Evolutionary conservation across 129 eudicot species (phyloP).

Genomic region (Mikania micrantha): DNA sequence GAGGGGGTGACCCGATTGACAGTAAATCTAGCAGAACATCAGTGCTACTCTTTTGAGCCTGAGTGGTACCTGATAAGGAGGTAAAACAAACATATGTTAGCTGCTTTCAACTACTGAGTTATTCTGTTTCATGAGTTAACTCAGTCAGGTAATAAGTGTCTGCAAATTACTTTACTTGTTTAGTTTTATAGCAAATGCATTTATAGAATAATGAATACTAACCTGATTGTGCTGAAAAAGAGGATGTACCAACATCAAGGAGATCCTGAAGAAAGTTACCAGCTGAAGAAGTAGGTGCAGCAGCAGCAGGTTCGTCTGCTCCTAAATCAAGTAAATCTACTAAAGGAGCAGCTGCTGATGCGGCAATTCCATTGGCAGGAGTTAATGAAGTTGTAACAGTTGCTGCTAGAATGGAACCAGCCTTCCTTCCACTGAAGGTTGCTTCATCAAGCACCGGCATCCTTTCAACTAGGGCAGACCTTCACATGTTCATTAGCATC

Average conservation of each 20-base stretch:
- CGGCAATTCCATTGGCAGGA: slow-evolving; percentile 69
- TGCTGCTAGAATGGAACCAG: slow-evolving; percentile 60
- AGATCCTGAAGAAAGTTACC: slow-evolving; percentile 93
- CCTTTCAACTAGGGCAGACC: slow-evolving; percentile 79
- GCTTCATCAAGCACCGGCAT: slow-evolving; percentile 99
- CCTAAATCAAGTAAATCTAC: slow-evolving; percentile 86
- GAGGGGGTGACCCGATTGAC: slow-evolving; percentile 69
- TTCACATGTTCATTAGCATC: slow-evolving; percentile 27
- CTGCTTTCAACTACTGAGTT: not conserved
- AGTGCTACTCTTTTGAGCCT: slow-evolving; percentile 63
- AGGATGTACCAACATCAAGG: slow-evolving; percentile 74
- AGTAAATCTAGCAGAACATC: slow-evolving; percentile 82
- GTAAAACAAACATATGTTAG: not conserved
- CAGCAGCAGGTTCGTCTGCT: slow-evolving; percentile 58
- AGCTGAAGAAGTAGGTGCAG: slow-evolving; percentile 64
- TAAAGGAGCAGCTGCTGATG: slow-evolving; percentile 64
- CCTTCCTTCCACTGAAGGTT: slow-evolving; percentile 68
- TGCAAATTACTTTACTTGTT: not conserved
- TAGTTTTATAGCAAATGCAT: not conserved
- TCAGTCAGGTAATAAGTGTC: not conserved
- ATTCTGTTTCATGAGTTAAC: not conserved
- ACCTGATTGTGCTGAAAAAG: slow-evolving; percentile 67
- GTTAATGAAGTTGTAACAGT: slow-evolving; percentile 54
- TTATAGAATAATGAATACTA: slow-evolving; percentile 10
- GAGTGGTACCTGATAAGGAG: slow-evolving; percentile 42